A percentile compares a stretch with the other conserved stretches of the same genome.
phyloP scores from a whole-genome alignment of 257 asterid species.

The Nicotiana tomentosiformis region DNA sequence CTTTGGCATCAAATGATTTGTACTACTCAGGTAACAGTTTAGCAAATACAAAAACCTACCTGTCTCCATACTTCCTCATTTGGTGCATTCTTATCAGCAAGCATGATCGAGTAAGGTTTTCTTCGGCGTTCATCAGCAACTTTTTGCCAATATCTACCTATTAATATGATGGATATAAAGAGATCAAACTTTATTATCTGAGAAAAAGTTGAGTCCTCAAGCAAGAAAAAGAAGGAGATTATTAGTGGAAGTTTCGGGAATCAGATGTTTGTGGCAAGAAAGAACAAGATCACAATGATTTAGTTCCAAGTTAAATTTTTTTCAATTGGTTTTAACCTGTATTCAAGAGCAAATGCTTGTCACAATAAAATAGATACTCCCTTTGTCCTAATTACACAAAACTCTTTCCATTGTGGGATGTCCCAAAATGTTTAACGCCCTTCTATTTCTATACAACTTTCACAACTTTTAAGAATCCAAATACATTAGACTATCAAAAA shows the following conservation, averaged over 20 bases:
- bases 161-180: slow-evolving; percentile 14
- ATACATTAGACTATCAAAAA: background rate
- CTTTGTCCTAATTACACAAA: background rate
- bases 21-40: background rate
- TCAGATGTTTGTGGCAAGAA: background rate
- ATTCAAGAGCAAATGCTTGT: background rate
- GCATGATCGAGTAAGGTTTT: slow-evolving; percentile 79
- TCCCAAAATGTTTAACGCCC: background rate
- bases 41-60: slow-evolving; percentile 34
- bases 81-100: slow-evolving; percentile 99
- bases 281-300: background rate
- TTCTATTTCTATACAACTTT: background rate
- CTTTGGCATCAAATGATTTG: background rate
- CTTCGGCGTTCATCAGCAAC: slow-evolving; percentile 71
- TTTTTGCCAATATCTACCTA: slow-evolving; percentile 84
- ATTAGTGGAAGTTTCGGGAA: background rate
- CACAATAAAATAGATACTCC: background rate
- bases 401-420: background rate
- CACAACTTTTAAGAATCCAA: background rate
- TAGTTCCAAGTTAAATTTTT: background rate
- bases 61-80: slow-evolving; percentile 91
- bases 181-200: background rate
- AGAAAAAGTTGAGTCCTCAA: background rate
- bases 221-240: background rate
- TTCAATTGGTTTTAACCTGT: background rate